A percentile compares a stretch with the other conserved stretches of the same genome.
These are phyloP conservation scores for Fraxinus sp. DNA, from an alignment of 305 asterid species.

Conservation along the genomic window DNA sequence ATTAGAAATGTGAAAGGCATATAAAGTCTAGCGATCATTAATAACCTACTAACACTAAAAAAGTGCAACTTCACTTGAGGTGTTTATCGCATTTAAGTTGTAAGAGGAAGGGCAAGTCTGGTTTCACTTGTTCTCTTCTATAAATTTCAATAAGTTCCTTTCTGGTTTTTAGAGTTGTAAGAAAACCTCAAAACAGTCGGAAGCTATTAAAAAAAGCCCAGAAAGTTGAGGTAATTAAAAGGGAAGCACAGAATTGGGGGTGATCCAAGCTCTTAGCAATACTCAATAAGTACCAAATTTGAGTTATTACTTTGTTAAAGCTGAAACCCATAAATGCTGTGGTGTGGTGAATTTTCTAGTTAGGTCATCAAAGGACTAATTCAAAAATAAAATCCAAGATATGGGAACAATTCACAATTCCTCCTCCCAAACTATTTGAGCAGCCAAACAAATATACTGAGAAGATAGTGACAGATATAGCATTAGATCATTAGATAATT, in stretches of 20 bases:
- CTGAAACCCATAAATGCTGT: not conserved
- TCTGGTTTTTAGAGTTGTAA: not conserved
- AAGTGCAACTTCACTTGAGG: not conserved
- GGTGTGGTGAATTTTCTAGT: not conserved
- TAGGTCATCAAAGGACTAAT: constrained; percentile 2
- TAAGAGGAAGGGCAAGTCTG: not conserved
- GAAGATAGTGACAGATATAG: not conserved
- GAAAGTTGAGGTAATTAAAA: not conserved
- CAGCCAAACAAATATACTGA: constrained; percentile 7
- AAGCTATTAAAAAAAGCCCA: not conserved
- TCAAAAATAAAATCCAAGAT: not conserved
- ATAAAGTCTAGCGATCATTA: not conserved
- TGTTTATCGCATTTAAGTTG: not conserved
- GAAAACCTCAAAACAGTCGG: not conserved
- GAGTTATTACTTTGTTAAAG: not conserved
- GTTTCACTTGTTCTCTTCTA: not conserved
- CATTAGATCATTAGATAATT: constrained; percentile 3
- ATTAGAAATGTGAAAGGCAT: not conserved
- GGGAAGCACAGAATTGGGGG: not conserved
- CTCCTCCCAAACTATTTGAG: not conserved
- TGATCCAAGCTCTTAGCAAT: not conserved
- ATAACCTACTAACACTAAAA: not conserved
- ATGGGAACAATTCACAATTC: not conserved
- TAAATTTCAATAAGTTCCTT: not conserved
- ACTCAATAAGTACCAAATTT: constrained; percentile 3